phyloP scores from a whole-genome alignment of 1,284 basidiomycete species.

The Apiotrichum veenhuisii region DNA sequence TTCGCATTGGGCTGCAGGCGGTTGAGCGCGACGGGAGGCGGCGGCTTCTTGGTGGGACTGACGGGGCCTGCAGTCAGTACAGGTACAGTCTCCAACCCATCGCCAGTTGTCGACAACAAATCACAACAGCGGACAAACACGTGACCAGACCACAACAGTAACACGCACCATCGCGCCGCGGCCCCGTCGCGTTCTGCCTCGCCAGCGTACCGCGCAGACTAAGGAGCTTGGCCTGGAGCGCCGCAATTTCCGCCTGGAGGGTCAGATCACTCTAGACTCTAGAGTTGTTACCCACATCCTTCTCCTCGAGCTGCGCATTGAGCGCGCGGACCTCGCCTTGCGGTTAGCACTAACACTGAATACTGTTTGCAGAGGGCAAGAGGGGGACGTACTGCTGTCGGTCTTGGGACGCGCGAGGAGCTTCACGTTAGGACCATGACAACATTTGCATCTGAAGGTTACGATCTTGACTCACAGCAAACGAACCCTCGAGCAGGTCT shows the following conservation, averaged over 20 bases:
- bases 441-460: neutral
- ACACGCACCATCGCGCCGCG: slow-evolving; percentile 8
- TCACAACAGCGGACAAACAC: neutral
- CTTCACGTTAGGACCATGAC: neutral
- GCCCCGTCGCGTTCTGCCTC: slow-evolving; percentile 6
- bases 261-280: neutral
- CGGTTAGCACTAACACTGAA: neutral
- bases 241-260: slow-evolving; percentile 8
- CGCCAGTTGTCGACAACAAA: neutral
- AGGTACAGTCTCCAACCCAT: too few relatives aligned
- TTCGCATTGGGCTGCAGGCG: slow-evolving; percentile 18
- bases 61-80: slow-evolving; percentile 1
- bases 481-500: slow-evolving; percentile 4
- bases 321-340: slow-evolving; percentile 5
- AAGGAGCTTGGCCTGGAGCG: slow-evolving; percentile 3
- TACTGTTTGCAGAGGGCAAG: neutral
- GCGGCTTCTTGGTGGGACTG: slow-evolving; percentile 3
- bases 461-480: slow-evolving; percentile 4
- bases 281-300: slow-evolving; percentile 1
- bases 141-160: neutral
- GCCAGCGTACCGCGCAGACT: slow-evolving; percentile 5
- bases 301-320: slow-evolving; percentile 5
- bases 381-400: neutral
- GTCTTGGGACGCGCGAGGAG: slow-evolving; percentile 1
- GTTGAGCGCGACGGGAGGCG: slow-evolving; percentile 12